Evolutionary conservation across 495 filamentous ascomycete genomes (phyloP), one percentile per base, ranked within the genome.

Genomic region (Podospora fimiseda): DNA sequence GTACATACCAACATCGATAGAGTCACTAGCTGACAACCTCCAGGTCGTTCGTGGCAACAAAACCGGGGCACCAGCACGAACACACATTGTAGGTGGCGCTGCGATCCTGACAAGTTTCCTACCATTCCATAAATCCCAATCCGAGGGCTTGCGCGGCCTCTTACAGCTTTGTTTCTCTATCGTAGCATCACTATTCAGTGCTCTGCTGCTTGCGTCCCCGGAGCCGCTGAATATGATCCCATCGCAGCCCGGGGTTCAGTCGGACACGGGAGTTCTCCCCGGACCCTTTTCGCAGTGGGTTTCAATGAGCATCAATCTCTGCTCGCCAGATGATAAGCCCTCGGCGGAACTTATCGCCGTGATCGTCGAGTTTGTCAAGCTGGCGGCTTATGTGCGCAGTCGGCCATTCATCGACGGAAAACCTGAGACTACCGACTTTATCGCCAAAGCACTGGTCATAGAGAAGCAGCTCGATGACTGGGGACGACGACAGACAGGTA

Each of bases 101-200:
- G 72, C 74, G 9, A 57, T 77, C 21, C 50, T 73, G 30, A 65
- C 61, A 44, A 71, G 55, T 24, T 59, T 68, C 23, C 36, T 70
- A 1, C 66, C 67, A 3, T 51, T 66, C 1, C 55, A 54, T n/a
- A 50, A 59, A 2, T 36, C 57, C 1, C 63, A 65, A 1, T 42
- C 57, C 8, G 61, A 60, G 9, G 68, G 69, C 2, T 52, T 69
- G 27, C 64, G 68, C 13, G 70, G 62, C 2, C 57, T 71, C 9
- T 45, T 74, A 5, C 72, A 74, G 44, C 55, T 76, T 2, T 67
- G 74, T 52, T 74, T 68, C 43, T 73, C 74, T 22, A 71, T 74
- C 69, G 61, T 75, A 51, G 52, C 56, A 14, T 62, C 53, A 0
- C 50, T 53, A 11, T 54, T 59, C 38, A 24, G 50, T 22, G 58